Conservation (phyloP, 352 stramenopile genomes). For the Pythium sp. region DNA sequence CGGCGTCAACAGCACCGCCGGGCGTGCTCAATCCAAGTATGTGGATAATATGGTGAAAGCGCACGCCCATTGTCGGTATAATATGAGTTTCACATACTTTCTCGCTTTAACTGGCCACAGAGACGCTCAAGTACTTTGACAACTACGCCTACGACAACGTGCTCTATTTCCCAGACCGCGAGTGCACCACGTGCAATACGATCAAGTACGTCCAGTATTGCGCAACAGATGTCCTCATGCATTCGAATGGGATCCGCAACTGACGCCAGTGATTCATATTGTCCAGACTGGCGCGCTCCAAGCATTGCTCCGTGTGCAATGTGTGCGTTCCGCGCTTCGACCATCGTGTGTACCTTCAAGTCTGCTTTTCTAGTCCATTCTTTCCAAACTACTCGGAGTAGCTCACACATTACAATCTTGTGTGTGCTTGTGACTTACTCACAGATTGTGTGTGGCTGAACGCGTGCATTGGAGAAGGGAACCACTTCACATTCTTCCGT, state of each 20-base stretch:
- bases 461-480: conserved; percentile 59
- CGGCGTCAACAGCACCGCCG: conserved; percentile 35
- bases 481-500: conserved; percentile 50
- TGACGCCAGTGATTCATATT: background rate
- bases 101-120: conserved; percentile 15
- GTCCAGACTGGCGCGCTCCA: conserved; percentile 53
- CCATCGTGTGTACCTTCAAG: conserved; percentile 33
- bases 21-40: conserved; percentile 45
- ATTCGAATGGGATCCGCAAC: background rate
- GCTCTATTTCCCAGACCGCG: conserved; percentile 30
- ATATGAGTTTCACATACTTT: background rate
- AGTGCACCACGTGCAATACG: conserved; percentile 46
- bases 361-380: background rate
- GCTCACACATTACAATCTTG: background rate
- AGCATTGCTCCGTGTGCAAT: conserved; percentile 68
- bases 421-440: background rate
- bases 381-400: background rate
- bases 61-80: background rate
- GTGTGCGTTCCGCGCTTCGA: conserved; percentile 63
- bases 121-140: conserved; percentile 46
- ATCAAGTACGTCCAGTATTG: conserved; percentile 28
- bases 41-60: background rate
- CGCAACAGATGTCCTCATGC: background rate
- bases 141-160: conserved; percentile 52
- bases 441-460: conserved; percentile 65